Base-by-base conservation (phyloP, 208 protist genomes). In the Trypanosoma boissoni region DNA sequence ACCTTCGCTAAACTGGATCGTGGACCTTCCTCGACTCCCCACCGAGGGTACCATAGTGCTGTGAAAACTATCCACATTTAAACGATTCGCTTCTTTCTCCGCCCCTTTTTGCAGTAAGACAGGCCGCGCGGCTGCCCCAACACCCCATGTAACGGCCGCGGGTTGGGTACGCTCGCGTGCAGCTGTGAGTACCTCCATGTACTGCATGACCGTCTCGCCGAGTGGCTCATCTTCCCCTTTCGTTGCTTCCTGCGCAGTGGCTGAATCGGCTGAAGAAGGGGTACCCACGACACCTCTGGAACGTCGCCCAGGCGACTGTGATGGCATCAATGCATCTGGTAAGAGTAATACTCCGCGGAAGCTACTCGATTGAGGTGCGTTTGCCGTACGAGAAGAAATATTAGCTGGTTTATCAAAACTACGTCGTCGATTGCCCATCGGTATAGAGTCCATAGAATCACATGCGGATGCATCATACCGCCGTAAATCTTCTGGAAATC, bases 131-230 rank as follows among this genome's bases (percentile, higher is more conserved):
- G 66, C 67, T 2, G 72, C 76, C 9, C 79, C 83, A 37, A 87
- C 60, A 31, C 83, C 83, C 83, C 83, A 91, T 36, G 68, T 86
- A 8, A 89, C 70, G n/a, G 74, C 34, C 34, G 69, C 48, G 37
- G 67, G 43, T 27, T 57, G 57, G 60, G 50, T 55, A 65, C 69
- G 14, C 44, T 61, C n/a, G 32, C 48, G 31, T 41, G 68, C 53
- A 37, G 61, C 68, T 29, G 68, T 49, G 43, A 63, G 42, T 24
- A 74, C 41, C 51, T 71, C 64, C 23, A 43, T 39, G 42, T 62
- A 63, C 14, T 64, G 56, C 5, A 71, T 23, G 2, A 10, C 34
- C 20, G 4, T 45, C 18, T 70, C 64, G 12, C 1, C 20, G 9
- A 42, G 32, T 2, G 37, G 49, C 42, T 45, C 48, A 0, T 54